A percentile compares a stretch with the other conserved stretches of the same genome.
Evolutionary conservation across 495 filamentous ascomycete genomes (phyloP).

Genomic region (Cudoniella acicularis): DNA sequence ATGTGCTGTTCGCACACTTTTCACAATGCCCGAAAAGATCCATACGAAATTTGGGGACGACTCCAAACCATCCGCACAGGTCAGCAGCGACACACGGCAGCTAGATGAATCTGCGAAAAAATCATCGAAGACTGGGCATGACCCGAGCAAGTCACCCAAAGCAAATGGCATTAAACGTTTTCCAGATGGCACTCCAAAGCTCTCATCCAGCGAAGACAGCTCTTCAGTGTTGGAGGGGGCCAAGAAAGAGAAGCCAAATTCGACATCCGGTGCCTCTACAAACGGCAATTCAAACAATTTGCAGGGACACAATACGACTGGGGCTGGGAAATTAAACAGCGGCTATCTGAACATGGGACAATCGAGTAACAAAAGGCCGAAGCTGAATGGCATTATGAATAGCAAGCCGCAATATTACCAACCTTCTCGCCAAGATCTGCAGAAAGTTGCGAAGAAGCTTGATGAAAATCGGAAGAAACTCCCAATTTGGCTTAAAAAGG

Average conservation of each 20-base stretch:
- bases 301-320: background rate
- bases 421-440: conserved; percentile 1
- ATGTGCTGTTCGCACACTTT: background rate
- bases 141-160: background rate
- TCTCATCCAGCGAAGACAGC: background rate
- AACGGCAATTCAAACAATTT: background rate
- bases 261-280: background rate
- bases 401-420: background rate
- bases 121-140: background rate
- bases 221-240: background rate
- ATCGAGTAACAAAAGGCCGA: background rate
- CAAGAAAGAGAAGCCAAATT: background rate
- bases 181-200: conserved; percentile 22
- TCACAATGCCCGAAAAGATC: conserved; percentile 49
- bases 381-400: background rate
- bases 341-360: background rate
- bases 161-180: conserved; percentile 13
- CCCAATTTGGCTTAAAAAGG: conserved; percentile 74
- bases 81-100: background rate
- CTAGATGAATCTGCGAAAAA: background rate
- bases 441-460: conserved; percentile 13
- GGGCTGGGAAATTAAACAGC: background rate
- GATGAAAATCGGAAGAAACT: conserved; percentile 51
- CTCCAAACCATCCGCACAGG: background rate
- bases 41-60: conserved; percentile 37